Base-by-base conservation (phyloP, 106 monocot genomes). In the Posidonia australis region DNA sequence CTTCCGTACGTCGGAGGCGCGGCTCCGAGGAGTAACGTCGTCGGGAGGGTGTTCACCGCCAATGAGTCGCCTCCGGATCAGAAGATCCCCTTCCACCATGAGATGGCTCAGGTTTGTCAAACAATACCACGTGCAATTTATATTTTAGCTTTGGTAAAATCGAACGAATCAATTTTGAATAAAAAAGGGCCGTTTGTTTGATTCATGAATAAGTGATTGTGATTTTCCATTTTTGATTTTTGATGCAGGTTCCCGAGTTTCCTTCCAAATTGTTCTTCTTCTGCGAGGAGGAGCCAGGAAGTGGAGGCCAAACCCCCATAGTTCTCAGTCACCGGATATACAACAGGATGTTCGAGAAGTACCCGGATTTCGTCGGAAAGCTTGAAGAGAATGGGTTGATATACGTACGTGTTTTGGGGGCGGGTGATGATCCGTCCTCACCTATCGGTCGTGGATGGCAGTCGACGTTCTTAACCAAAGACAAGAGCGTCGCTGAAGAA, bases 371-470 rank as follows among this genome's bases (percentile, higher is more conserved):
- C 74, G 93, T 94, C 13, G 78, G 72, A n/a, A 86, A 68, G 28
- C 71, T 94, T 49, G 93, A 94, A 59, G 36, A 36, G 36, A 7
- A 36, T 36, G 92, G 92, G 6, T 68, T 93, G 78, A 81, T 88
- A 13, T 93, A 93, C 36, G 83, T 72, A 5, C 80, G 85, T 46
- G 71, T 88, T 28, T 68, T 88, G 27, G 92, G 88, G 29, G 80
- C 62, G 44, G 88, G 73, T 42, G 92, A 93, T 71, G 92, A 93
- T 44, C 92, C 88, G 22, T 88, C 87, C 45, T 93, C 92, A 23
- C 92, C 92, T 4, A 88, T 93, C 28, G 92, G 92, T 18, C 85
- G 92, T 52, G 92, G 92, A 4, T 88, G 92, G 92, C 92, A 88
- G 16, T 93, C 92, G 0, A 93, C 92, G 13, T 93, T 93, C 74